Evolutionary conservation across 768 basidiomycete species (phyloP), one percentile per base, ranked within the genome.

Genomic region (Suillus decipiens): DNA sequence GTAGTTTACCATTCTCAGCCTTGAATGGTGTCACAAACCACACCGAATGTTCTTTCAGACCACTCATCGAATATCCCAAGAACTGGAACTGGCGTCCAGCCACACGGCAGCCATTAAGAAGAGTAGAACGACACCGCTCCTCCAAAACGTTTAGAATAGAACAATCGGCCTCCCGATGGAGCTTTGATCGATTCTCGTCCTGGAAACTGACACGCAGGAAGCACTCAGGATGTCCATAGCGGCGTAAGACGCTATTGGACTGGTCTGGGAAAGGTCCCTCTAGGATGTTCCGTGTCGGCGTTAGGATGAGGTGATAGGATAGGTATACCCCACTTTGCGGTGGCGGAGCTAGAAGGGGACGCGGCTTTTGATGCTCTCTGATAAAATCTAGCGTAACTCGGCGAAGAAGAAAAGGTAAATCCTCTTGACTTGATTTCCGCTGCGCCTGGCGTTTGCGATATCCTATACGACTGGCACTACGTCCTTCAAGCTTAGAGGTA

Each of bases 41-140:
- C 53, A 84, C 74, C 0, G 80, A 79, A 59, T 85, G 81, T 53
- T 82, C 76, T 63, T 78, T 79, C 60, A 85, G 71, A 2, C 84
- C 83, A 57, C 81, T 83, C 77, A 81, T 82, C 2, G 83, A 84
- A 61, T 85, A 85, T 6, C 81, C 84, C 22, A 86, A 68, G 68
- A 85, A 78, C 4, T 82, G 65, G 64, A 78, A 85, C 0, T 66
- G 63, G 34, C 83, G 75, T 9, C 84, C 84, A 2, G 78, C 84
- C 8, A 85, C 70, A 2, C 17, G 17, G 7, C 77, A 69, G 0
- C 82, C 82, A 0, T 70, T 42, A 22, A 73, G 66, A 28, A 82
- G 66, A 8, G 70, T 65, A 1, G 69, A 70, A 33, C 74, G 74
- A 64, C 75, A 81, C 31, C 81, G 76, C 14, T 54, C 39, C 1